phyloP scores from a whole-genome alignment of 345 rosid species.

The Clarkia xantiana region DNA sequence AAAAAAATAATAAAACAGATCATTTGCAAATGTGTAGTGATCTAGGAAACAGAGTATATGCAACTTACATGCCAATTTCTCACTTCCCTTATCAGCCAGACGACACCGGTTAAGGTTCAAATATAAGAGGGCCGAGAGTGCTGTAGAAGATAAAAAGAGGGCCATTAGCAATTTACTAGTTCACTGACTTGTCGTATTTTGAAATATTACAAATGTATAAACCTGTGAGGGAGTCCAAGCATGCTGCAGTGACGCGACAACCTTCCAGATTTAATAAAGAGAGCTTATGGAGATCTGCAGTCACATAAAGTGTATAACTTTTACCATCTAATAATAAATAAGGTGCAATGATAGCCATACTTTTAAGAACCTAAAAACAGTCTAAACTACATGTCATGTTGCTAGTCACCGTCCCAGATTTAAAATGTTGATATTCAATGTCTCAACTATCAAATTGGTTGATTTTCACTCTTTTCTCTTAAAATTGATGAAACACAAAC shows the following conservation, averaged over 20 bases:
- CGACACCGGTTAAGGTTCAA: slow-evolving; percentile 70
- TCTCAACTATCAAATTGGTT: too few species aligned
- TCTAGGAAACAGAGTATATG: not conserved
- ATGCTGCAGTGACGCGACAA: slow-evolving; percentile 64
- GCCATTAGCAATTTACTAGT: not conserved
- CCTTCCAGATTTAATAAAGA: slow-evolving; percentile 73
- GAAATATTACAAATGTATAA: slow-evolving; percentile 2
- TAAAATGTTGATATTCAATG: too few species aligned
- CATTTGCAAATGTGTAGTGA: not conserved
- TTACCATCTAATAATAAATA: not conserved
- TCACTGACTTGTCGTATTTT: too few species aligned
- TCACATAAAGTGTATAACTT: slow-evolving; percentile 1
- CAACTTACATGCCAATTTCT: slow-evolving; percentile 60
- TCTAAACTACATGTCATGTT: too few species aligned
- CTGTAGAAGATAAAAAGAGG: slow-evolving; percentile 22
- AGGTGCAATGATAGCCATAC: not conserved
- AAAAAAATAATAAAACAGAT: not conserved
- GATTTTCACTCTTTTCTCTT: too few species aligned
- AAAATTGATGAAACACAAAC: too few species aligned
- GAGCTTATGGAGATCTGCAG: slow-evolving; percentile 61
- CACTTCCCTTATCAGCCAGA: slow-evolving; percentile 63
- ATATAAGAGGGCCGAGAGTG: slow-evolving; percentile 37
- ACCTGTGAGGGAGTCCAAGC: slow-evolving; percentile 79
- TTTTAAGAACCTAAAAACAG: too few species aligned
- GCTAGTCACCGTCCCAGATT: too few species aligned